Base-by-base conservation (phyloP, 176 grass and related monocot genomes). In the Olyra latifolia region DNA sequence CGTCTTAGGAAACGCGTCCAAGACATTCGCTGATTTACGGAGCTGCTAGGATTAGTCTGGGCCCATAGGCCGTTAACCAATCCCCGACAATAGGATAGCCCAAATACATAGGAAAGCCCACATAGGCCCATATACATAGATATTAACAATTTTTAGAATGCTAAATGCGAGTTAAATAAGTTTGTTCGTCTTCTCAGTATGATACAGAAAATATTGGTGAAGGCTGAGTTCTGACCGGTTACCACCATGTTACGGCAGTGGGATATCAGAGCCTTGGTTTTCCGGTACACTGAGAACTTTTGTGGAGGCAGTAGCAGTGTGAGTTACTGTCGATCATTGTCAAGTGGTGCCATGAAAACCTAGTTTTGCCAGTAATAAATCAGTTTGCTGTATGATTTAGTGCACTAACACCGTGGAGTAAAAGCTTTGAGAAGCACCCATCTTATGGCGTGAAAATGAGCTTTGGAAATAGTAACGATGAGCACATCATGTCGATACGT, bases 401-500 rank as follows among this genome's bases (percentile, higher is more conserved):
- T 49, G 14, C 44, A 46, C 11, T 3, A 14, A 46, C 49, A 7
- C 19, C 49, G 19, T 52, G 49, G 49, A 20, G 49, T 52, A 8
- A 20, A 22, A 55, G 53, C 20, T 22, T 9, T 22, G 20, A 4
- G 20, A 55, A 22, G 53, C 20, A 10, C 8, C 10, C n/a, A n/a
- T n/a, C n/a, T n/a, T n/a, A n/a, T n/a, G n/a, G n/a, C n/a, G n/a
- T 22, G 52, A 41, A 68, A 14, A 10, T 45, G 40, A 68, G n/a
- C 7, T 3, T 5, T 27, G 54, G 14, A 10, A 43, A 35, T 11
- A 22, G 56, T 5, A 55, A 28, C 64, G 10, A 77, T 77, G 82
- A 77, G 55, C 82, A 84, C 82, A 84, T 62, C 0, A 2, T 77
- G 82, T 70, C 74, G 13, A 54, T 42, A 77, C 8, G 0, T 39